Conservation (phyloP, 495 filamentous ascomycete genomes). For the Penicillium angulare region DNA sequence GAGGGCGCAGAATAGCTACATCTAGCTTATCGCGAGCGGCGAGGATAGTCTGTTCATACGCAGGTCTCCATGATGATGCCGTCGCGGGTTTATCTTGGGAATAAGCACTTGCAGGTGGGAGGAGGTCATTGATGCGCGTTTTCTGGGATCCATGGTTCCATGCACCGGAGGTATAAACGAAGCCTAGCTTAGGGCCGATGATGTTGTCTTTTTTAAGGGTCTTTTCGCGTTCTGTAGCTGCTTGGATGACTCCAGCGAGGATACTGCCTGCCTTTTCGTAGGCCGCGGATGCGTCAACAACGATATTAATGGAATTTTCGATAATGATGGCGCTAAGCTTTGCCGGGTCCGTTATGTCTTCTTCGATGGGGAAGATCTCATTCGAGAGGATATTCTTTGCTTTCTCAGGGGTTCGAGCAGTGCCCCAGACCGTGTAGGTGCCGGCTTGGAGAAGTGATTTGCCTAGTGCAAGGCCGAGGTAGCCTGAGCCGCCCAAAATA, state of each 20-base stretch:
- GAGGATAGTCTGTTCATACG: conserved; percentile 33
- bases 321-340: conserved; percentile 16
- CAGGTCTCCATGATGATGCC: conserved; percentile 31
- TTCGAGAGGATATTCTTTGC: conserved; percentile 23
- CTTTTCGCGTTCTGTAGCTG: conserved; percentile 18
- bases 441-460: conserved; percentile 31
- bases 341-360: conserved; percentile 12
- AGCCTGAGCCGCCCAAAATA: conserved; percentile 44
- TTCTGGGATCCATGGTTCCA: conserved; percentile 39
- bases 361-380: conserved; percentile 30
- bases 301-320: conserved; percentile 30
- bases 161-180: conserved; percentile 39
- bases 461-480: conserved; percentile 35
- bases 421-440: conserved; percentile 38
- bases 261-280: conserved; percentile 15
- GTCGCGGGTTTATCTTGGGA: conserved; percentile 16
- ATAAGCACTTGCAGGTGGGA: conserved; percentile 17
- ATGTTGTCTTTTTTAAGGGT: conserved; percentile 9
- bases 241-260: conserved; percentile 18
- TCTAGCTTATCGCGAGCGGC: conserved; percentile 32
- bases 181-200: conserved; percentile 36
- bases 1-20: conserved; percentile 36
- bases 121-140: conserved; percentile 28
- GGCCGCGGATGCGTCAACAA: conserved; percentile 32
- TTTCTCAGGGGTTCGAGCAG: conserved; percentile 34